Base-by-base conservation (phyloP, 305 asterid species). In the Rubia balearica region DNA sequence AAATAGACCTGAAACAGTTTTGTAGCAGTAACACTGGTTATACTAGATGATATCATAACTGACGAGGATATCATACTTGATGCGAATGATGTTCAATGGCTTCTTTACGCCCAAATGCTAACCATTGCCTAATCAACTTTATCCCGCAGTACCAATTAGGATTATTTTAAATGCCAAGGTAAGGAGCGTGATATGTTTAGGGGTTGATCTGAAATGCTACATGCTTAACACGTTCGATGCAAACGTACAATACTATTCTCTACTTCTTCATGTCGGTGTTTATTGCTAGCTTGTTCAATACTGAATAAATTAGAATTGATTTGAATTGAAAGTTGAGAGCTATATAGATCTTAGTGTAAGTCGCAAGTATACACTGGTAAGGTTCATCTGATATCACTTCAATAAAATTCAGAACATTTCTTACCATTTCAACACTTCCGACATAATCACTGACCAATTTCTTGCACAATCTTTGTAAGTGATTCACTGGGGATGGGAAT, bases 401-500 rank as follows among this genome's bases (percentile, higher is more conserved):
- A 4, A 33, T 33, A 33, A 33, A 33, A 33, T 33, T 33, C 36
- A 3, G 36, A 1, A 33, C 36, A 33, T 33, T 33, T 33, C 36
- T 33, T 33, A 33, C 36, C 36, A 33, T 33, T 33, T 33, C 36
- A 33, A 33, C 5, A 33, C 36, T 33, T 33, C 36, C 36, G 36
- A 33, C 36, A 33, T 33, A 33, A 49, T 27, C 69, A 87, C 61
- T 79, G 89, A 79, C 78, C 72, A 71, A 89, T 84, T 72, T 91
- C 97, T 68, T 83, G 85, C 57, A 93, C 75, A 49, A 93, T 81
- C 75, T 93, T 89, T 67, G 86, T 81, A 72, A 93, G 94, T 22
- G 97, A 91, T n/a, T 93, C 97, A n/a, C 76, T 83, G 21, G 92
- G 42, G 57, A 91, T 91, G 77, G 96, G 97, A 81, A 91, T 76